Conservation (phyloP, 768 basidiomycete genomes). For the Royoungia palumana region DNA sequence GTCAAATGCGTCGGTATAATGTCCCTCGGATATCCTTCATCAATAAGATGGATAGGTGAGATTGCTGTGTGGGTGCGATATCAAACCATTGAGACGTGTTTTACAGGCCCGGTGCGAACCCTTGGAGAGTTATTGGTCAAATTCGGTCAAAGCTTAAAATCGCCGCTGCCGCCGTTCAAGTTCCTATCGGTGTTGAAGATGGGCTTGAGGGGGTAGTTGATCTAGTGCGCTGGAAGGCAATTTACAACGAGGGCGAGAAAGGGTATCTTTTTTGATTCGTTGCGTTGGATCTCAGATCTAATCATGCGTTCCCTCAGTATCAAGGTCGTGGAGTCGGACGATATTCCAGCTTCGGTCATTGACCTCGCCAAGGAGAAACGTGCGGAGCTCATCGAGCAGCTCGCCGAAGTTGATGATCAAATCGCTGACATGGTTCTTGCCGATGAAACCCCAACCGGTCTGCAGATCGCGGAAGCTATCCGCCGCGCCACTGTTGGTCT, state of each 20-base stretch:
- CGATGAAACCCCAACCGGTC: conserved; percentile 71
- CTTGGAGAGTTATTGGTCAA: conserved; percentile 91
- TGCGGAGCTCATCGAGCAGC: conserved; percentile 86
- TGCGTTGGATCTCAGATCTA: background rate
- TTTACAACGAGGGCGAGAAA: conserved; percentile 93
- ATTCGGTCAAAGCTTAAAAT: conserved; percentile 90
- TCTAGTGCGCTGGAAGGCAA: conserved; percentile 88
- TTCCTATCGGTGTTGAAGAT: conserved; percentile 90
- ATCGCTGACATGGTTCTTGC: conserved; percentile 89
- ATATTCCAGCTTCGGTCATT: conserved; percentile 76
- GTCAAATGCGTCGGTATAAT: conserved; percentile 97
- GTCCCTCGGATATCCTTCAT: conserved; percentile 95
- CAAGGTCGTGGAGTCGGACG: conserved; percentile 75
- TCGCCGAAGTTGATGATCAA: conserved; percentile 94
- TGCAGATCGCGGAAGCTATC: conserved; percentile 79
- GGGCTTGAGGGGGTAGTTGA: conserved; percentile 91
- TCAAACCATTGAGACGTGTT: background rate
- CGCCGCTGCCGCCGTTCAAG: conserved; percentile 90
- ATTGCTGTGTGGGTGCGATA: background rate
- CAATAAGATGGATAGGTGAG: conserved; percentile 96
- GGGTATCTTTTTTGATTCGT: conserved; percentile 56
- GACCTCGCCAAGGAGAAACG: conserved; percentile 82
- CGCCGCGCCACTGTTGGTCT: conserved; percentile 84
- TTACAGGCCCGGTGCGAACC: conserved; percentile 89
- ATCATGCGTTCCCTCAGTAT: conserved; percentile 43